Evolutionary conservation across 1,284 basidiomycete genomes (phyloP).

Genomic region (Coniferiporia weirii): DNA sequence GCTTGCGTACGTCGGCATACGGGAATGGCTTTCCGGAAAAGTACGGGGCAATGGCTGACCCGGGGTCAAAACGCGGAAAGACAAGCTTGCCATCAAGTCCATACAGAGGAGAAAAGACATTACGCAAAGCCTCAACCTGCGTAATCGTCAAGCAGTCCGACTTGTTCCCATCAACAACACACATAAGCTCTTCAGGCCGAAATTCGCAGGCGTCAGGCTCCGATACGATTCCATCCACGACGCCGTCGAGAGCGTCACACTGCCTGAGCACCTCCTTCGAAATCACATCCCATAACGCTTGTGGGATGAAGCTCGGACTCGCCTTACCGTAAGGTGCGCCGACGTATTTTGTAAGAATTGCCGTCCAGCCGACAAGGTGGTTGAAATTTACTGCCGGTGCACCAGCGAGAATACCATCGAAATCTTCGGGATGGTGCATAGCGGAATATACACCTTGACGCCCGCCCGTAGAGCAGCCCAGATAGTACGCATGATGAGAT

Average conservation of each 20-base stretch:
- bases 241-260: constrained; percentile 33
- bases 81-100: constrained; percentile 28
- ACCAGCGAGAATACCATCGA: constrained; percentile 29
- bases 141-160: constrained; percentile 28
- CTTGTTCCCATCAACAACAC: constrained; percentile 20
- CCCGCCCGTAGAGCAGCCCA: constrained; percentile 29
- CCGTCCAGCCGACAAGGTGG: constrained; percentile 4
- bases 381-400: constrained; percentile 26
- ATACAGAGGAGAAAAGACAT: constrained; percentile 29
- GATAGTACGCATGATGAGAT: constrained; percentile 26
- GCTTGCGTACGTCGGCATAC: constrained; percentile 6
- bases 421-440: constrained; percentile 25
- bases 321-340: constrained; percentile 12
- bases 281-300: constrained; percentile 22
- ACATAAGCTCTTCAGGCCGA: constrained; percentile 24
- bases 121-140: constrained; percentile 30
- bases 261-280: constrained; percentile 27
- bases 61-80: constrained; percentile 26
- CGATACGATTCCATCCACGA: constrained; percentile 29
- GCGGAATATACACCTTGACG: constrained; percentile 25
- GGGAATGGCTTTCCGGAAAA: constrained; percentile 7
- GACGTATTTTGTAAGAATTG: constrained; percentile 16
- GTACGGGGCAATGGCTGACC: constrained; percentile 6
- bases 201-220: constrained; percentile 28
- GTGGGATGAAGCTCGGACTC: constrained; percentile 22